These are phyloP conservation scores for Boletellus sp. DNA, from an alignment of 768 basidiomycete species.

Conservation along the genomic window DNA sequence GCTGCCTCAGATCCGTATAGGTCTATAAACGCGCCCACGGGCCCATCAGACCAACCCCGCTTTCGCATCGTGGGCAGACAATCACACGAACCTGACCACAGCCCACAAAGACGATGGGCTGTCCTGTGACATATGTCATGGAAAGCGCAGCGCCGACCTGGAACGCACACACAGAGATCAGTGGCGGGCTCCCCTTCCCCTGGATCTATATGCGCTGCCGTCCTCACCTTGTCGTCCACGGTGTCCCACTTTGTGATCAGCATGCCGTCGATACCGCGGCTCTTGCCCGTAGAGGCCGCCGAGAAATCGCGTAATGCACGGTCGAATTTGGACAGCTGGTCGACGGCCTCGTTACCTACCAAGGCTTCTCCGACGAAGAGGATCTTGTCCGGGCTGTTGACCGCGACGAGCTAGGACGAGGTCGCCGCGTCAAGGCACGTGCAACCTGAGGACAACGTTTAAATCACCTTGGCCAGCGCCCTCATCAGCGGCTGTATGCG, in stretches of 20 bases:
- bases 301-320: slow-evolving; percentile 92
- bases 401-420: slow-evolving; percentile 68
- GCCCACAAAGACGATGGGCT: slow-evolving; percentile 97
- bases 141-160: slow-evolving; percentile 97
- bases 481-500: slow-evolving; percentile 83
- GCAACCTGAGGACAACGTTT: not conserved
- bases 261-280: slow-evolving; percentile 97
- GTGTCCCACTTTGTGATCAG: slow-evolving; percentile 99
- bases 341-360: slow-evolving; percentile 98
- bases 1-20: slow-evolving; percentile 90
- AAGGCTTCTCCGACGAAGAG: slow-evolving; percentile 97
- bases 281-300: slow-evolving; percentile 58
- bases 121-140: slow-evolving; percentile 99
- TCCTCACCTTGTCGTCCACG: slow-evolving; percentile 86
- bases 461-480: slow-evolving; percentile 84
- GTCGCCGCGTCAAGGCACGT: not conserved
- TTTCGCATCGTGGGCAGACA: not conserved
- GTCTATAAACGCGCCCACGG: slow-evolving; percentile 53
- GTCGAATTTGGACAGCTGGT: slow-evolving; percentile 96
- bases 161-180: slow-evolving; percentile 3
- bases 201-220: not conserved
- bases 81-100: slow-evolving; percentile 79
- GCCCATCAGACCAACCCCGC: slow-evolving; percentile 7
- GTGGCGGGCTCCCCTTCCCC: not conserved
- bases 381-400: slow-evolving; percentile 95